These are phyloP conservation scores for Cadophora malorum DNA, from an alignment of 2,329 filamentous ascomycete genomes.

Conservation along the genomic window DNA sequence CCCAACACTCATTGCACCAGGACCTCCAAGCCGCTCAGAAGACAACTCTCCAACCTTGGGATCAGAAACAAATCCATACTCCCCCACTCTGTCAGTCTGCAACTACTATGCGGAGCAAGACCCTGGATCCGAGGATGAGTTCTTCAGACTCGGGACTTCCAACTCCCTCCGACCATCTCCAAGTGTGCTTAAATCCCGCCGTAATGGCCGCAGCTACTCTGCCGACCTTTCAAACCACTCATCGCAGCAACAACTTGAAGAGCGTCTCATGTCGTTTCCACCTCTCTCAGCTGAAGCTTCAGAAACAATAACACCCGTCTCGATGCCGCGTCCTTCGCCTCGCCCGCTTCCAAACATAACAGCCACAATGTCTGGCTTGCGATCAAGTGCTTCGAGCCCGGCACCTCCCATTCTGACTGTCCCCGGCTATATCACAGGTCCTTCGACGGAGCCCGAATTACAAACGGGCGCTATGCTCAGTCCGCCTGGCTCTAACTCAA, in stretches of 20 bases:
- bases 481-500: constrained; percentile 23
- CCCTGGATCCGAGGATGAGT: constrained; percentile 34
- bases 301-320: constrained; percentile 13
- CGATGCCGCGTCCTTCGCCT: constrained; percentile 26
- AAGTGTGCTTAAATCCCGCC: constrained; percentile 25
- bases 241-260: constrained; percentile 17
- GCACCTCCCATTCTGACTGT: constrained; percentile 36
- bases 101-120: constrained; percentile 35
- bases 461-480: constrained; percentile 4
- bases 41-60: constrained; percentile 21
- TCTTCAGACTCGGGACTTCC: constrained; percentile 28
- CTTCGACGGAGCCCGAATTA: constrained; percentile 28
- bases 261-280: constrained; percentile 25
- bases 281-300: constrained; percentile 19
- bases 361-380: constrained; percentile 24
- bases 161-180: constrained; percentile 5
- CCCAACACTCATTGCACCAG: constrained; percentile 29
- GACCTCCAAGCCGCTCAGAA: constrained; percentile 13
- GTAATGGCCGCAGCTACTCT: constrained; percentile 32
- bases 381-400: constrained; percentile 20
- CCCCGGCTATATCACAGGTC: constrained; percentile 33
- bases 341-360: constrained; percentile 27
- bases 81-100: constrained; percentile 36
- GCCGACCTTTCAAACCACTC: constrained; percentile 19
- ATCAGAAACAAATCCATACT: constrained; percentile 21